phyloP scores from a whole-genome alignment of 2,329 filamentous ascomycete species.

The Monilinia fructigena region DNA sequence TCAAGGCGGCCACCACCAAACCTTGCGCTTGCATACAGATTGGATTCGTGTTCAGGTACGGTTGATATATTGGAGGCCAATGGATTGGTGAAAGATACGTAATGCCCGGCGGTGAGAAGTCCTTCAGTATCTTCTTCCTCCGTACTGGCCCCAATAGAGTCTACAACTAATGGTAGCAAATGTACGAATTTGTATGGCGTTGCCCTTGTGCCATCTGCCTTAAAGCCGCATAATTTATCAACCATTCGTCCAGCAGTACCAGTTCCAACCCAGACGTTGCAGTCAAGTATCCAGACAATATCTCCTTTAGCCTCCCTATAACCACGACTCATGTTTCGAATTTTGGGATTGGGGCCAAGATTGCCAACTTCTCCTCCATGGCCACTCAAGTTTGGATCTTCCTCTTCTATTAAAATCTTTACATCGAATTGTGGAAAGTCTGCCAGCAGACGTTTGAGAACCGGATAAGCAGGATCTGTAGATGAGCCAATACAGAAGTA shows the following conservation, averaged over 20 bases:
- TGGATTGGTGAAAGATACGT: constrained; percentile 39
- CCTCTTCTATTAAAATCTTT: constrained; percentile 74
- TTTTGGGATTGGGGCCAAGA: constrained; percentile 96
- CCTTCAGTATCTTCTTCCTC: constrained; percentile 32
- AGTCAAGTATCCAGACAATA: constrained; percentile 92
- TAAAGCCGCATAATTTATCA: constrained; percentile 74
- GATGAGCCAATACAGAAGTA: constrained; percentile 77
- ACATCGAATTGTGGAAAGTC: constrained; percentile 74
- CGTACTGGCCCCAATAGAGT: constrained; percentile 52
- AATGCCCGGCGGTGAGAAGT: constrained; percentile 28
- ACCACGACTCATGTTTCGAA: constrained; percentile 90
- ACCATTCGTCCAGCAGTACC: constrained; percentile 86
- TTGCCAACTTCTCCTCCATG: constrained; percentile 50
- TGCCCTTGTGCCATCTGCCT: constrained; percentile 48
- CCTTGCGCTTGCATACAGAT: constrained; percentile 32
- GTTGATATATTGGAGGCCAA: constrained; percentile 37
- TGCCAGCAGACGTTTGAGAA: constrained; percentile 67
- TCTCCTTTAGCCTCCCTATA: constrained; percentile 87
- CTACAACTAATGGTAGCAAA: constrained; percentile 86
- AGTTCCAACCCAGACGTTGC: constrained; percentile 87
- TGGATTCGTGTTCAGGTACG: constrained; percentile 34
- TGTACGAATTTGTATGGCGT: constrained; percentile 88
- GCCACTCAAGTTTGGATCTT: constrained; percentile 69
- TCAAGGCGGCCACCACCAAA: constrained; percentile 79
- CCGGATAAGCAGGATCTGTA: constrained; percentile 72